phyloP scores from a whole-genome alignment of 768 basidiomycete species.

The Leccinum obscurum region DNA sequence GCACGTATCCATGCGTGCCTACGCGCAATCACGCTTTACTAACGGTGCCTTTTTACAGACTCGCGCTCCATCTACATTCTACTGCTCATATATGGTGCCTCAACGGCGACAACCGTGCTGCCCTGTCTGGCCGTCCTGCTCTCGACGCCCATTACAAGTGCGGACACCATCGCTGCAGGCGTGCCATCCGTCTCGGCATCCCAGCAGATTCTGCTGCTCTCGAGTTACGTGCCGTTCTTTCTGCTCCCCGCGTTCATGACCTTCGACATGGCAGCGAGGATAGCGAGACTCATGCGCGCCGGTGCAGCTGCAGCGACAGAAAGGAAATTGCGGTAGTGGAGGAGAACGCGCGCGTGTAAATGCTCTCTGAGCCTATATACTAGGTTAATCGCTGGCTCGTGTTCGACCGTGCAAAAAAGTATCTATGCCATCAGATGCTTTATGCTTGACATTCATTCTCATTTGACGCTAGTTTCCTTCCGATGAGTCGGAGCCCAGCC shows the following conservation, averaged over 20 bases:
- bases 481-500: too few species aligned
- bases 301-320: constrained; percentile 19
- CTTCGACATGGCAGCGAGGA: constrained; percentile 62
- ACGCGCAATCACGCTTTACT: not conserved
- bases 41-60: constrained; percentile 36
- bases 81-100: constrained; percentile 72
- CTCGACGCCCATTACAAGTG: constrained; percentile 46
- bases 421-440: not conserved
- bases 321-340: constrained; percentile 20
- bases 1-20: constrained; percentile 29
- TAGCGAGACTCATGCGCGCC: constrained; percentile 33
- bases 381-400: not conserved
- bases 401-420: not conserved
- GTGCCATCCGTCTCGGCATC: constrained; percentile 43
- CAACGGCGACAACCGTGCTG: constrained; percentile 74
- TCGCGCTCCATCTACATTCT: constrained; percentile 57
- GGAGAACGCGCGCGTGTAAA: not conserved
- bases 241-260: constrained; percentile 70
- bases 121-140: constrained; percentile 67
- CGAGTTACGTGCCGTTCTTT: constrained; percentile 76
- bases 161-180: constrained; percentile 29
- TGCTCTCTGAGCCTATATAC: not conserved
- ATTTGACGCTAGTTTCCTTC: too few species aligned
- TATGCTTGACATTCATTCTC: too few species aligned
- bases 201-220: constrained; percentile 61